phyloP scores from a whole-genome alignment of 164 flowering plant genomes.

The Kalanchoe fedtschenkoi region DNA sequence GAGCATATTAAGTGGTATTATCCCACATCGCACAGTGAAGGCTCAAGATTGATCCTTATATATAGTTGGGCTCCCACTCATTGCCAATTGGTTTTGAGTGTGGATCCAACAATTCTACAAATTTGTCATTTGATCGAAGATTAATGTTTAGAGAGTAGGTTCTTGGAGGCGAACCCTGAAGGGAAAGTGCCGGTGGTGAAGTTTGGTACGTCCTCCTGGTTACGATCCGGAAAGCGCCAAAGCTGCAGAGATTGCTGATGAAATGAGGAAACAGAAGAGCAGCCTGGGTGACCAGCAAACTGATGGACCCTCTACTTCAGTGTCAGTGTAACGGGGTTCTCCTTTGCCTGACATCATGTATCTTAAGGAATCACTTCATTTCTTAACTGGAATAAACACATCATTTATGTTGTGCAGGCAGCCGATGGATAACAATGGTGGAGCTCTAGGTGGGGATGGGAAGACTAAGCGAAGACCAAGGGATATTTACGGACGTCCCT shows the following conservation, averaged over 20 bases:
- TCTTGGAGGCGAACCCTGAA: too few relatives aligned
- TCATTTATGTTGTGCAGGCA: background rate
- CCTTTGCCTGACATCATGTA: background rate
- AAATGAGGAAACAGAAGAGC: slow-evolving; percentile 32
- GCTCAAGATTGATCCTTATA: too few relatives aligned
- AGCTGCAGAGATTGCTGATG: slow-evolving; percentile 85
- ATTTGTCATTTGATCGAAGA: too few relatives aligned
- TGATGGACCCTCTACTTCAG: slow-evolving; percentile 21
- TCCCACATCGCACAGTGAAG: too few relatives aligned
- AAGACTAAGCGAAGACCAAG: slow-evolving; percentile 70
- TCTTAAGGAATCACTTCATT: background rate
- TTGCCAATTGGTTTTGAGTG: too few relatives aligned
- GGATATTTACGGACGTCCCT: slow-evolving; percentile 81
- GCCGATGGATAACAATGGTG: background rate
- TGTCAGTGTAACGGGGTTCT: slow-evolving; percentile 12
- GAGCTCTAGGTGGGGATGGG: slow-evolving; percentile 19
- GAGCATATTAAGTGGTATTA: too few relatives aligned
- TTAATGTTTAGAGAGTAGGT: too few relatives aligned
- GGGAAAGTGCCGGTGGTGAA: too few relatives aligned
- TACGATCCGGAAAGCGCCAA: slow-evolving; percentile 94
- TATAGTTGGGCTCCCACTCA: too few relatives aligned
- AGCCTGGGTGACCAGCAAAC: slow-evolving; percentile 16
- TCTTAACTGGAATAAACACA: background rate
- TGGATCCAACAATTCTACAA: too few relatives aligned
- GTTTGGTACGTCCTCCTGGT: slow-evolving; percentile 99